phyloP scores from a whole-genome alignment of 306 rosid species.

The Prunus kanzakura region DNA sequence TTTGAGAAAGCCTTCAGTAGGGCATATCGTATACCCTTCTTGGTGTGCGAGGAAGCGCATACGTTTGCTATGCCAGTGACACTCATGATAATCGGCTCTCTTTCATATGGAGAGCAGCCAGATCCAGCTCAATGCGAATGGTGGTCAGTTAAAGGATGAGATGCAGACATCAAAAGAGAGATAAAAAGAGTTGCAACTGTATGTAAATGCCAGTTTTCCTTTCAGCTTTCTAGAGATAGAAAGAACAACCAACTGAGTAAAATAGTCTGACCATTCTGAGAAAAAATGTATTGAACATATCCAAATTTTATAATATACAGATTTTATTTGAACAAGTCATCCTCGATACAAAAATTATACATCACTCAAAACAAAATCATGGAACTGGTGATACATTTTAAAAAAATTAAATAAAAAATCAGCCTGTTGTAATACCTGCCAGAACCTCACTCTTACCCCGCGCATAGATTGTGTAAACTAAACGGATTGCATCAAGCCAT shows the following conservation, averaged over 20 bases:
- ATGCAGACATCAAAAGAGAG: too few species aligned
- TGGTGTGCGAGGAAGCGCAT: neutral
- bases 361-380: conserved; percentile 17
- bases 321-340: conserved; percentile 14
- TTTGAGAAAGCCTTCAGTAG: neutral
- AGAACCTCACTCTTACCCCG: conserved; percentile 87
- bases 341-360: conserved; percentile 8
- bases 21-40: neutral
- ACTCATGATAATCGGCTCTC: too few species aligned
- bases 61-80: too few species aligned
- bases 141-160: neutral
- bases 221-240: neutral
- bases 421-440: conserved; percentile 81
- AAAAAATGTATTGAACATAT: neutral
- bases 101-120: neutral
- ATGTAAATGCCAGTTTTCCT: neutral
- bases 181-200: neutral
- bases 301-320: conserved; percentile 20
- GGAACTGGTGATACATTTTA: conserved; percentile 17
- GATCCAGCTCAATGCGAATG: neutral
- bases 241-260: neutral
- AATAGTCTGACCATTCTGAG: neutral
- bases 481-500: conserved; percentile 94
- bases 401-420: conserved; percentile 21
- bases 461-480: conserved; percentile 88